Percentiles rank a stretch among this genome's conserved stretches.
phyloP scores from a whole-genome alignment of 106 monocot species.

The Dendrobium chrysotoxum region DNA sequence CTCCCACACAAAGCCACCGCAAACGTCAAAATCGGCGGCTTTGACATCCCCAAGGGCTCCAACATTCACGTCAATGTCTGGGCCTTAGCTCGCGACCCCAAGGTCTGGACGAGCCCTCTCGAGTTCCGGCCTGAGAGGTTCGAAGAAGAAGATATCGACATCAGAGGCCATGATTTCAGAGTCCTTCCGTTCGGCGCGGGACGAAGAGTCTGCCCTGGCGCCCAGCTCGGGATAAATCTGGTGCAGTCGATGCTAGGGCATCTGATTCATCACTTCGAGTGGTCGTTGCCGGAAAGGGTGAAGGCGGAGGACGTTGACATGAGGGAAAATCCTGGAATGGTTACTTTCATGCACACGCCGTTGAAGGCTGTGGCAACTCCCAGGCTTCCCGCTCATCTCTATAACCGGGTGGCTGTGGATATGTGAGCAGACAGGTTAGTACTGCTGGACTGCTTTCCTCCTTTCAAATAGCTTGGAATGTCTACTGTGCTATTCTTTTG shows the following conservation, averaged over 20 bases:
- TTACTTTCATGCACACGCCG: conserved; percentile 79
- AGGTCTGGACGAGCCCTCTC: conserved; percentile 64
- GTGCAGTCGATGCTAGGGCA: conserved; percentile 88
- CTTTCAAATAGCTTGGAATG: background rate
- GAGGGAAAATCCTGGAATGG: conserved; percentile 76
- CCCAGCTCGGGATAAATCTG: conserved; percentile 81
- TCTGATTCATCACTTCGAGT: conserved; percentile 79
- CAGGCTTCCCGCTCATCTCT: conserved; percentile 40
- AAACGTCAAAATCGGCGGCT: conserved; percentile 64
- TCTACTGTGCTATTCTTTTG: too few relatives aligned
- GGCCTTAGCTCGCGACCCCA: conserved; percentile 77
- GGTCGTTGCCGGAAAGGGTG: conserved; percentile 62
- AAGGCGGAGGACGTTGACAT: conserved; percentile 54
- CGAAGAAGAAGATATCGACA: conserved; percentile 71
- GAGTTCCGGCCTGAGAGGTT: conserved; percentile 79
- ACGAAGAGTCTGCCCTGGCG: conserved; percentile 80
- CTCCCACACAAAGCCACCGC: conserved; percentile 75
- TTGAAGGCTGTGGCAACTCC: conserved; percentile 58
- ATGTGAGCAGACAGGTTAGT: background rate
- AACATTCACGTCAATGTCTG: conserved; percentile 85
- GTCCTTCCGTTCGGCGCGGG: conserved; percentile 89
- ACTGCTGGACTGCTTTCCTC: background rate
- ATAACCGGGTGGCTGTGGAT: conserved; percentile 42
- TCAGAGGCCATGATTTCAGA: conserved; percentile 81
- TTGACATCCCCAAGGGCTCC: conserved; percentile 74